A percentile compares a stretch with the other conserved stretches of the same genome.
These are phyloP conservation scores for Narthecium ossifragum DNA, from an alignment of 106 monocot genomes.

Conservation along the genomic window DNA sequence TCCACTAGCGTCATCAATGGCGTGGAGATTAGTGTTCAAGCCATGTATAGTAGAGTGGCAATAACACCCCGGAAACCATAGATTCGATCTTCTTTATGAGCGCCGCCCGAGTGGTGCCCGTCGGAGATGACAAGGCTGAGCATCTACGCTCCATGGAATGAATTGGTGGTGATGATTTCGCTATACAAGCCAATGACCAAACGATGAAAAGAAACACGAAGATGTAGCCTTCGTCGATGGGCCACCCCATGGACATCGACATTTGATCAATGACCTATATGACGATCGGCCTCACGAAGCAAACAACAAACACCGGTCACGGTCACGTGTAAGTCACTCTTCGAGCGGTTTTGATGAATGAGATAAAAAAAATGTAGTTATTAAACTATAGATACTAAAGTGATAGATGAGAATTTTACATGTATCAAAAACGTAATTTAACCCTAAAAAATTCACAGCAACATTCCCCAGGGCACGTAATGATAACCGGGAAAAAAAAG, in stretches of 20 bases:
- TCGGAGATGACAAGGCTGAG: constrained; percentile 31
- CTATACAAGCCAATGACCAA: constrained; percentile 14
- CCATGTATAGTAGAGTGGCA: constrained; percentile 32
- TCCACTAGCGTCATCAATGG: not conserved
- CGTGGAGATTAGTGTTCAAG: constrained; percentile 3
- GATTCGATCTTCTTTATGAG: constrained; percentile 31
- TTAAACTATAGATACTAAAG: no score
- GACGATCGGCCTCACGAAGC: constrained; percentile 15
- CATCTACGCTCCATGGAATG: constrained; percentile 14
- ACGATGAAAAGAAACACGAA: constrained; percentile 19
- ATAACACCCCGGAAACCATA: constrained; percentile 16
- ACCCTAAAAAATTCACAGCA: no score
- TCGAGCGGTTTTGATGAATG: no score
- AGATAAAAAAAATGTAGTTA: no score
- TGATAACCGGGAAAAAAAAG: no score
- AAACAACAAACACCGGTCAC: constrained; percentile 9
- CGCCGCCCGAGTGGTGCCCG: constrained; percentile 30
- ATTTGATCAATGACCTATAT: constrained; percentile 28
- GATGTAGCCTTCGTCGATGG: constrained; percentile 28
- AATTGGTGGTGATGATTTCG: constrained; percentile 20
- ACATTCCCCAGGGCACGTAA: no score
- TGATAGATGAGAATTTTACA: no score
- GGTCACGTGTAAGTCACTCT: no score
- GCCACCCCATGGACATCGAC: constrained; percentile 28
- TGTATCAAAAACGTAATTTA: no score